Base-by-base conservation (phyloP, 768 basidiomycete genomes). In the Coprinopsis sp. region DNA sequence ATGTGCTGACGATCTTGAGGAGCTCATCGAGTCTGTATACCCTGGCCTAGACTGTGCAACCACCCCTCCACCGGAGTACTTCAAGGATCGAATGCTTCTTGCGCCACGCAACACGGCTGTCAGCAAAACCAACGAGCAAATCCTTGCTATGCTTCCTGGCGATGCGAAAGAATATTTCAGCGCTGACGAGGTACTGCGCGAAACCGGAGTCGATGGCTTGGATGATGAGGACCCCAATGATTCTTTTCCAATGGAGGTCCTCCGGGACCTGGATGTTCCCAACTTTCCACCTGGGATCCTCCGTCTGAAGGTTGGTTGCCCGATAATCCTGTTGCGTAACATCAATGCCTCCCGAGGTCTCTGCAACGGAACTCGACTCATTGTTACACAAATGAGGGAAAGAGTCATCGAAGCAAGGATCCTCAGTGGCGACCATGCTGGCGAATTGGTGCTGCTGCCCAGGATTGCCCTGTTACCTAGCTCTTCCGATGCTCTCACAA, bases 241-340 rank as follows among this genome's bases (percentile, higher is more conserved):
- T 1, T 46, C 59, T 24, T 54, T 60, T 28, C 63, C 68, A 12
- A 48, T 60, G 4, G 75, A 78, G 46, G 67, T 65, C 47, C 58
- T 79, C 1, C 61, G 65, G 16, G 55, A 63, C 0, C 42, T 78
- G n/a, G 60, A 63, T 24, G 51, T 61, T 3, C 58, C 66, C 33
- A 65, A 68, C 6, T 57, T 78, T 33, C 77, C 76, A 1, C 60
- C 66, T 10, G 58, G 62, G 0, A 49, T 67, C n/a, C 52, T 72
- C 1, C 44, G 50, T 3, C 47, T 72, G 23, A 63, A 71, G 47
- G 14, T 54, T 50, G 60, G 64, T 38, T 54, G 54, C n/a, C 61
- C 70, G 4, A 36, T 77, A 0, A 76, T 78, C 48, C 51, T 78
- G 0, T 55, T 79, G 1, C 41, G 69, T 0, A 78, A 79, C 52